Evolutionary conservation across 495 filamentous ascomycete genomes (phyloP), one percentile per base, ranked within the genome.

Genomic region (Penicillium silybi): DNA sequence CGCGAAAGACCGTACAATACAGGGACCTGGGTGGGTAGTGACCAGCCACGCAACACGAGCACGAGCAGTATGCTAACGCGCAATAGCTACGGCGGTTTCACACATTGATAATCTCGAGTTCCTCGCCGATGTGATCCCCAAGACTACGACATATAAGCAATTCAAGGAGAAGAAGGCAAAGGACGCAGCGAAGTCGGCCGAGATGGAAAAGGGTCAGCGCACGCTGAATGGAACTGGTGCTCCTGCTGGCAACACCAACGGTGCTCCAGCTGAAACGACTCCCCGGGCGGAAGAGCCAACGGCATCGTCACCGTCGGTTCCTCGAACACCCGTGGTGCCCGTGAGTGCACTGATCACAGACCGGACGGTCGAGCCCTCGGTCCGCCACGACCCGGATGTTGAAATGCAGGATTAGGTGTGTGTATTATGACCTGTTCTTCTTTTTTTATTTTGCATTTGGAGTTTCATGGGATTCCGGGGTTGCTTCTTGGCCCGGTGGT

Each of bases 81-180:
- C 35, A 43, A 48, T 53, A 88, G 90, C 93, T 48, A 88, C 83
- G 61, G 92, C 93, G 22, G 89, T 97, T 39, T 80, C 89, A 10
- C 87, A 88, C 64, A 83, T 88, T 32, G 92, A 97, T 67, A 93
- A 95, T 71, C 88, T 97, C 49, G 90, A 97, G 63, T 98, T 98
- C 69, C 87, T 97, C 16, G 72, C 87, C 56, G 93, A 97, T 65
- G 82, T 97, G 9, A 84, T 97, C 22, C 93, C 93, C 29, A 87
- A 86, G 63, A 95, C 90, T 7, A 80, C 83, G 8, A 83, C 88
- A 13, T 95, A 82, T 76, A 87, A 86, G 68, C 78, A 88, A 58
- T 82, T 85, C 72, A 95, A 93, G 66, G 81, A 80, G 41, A 82
- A 80, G 66, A 76, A 73, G 56, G 70, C 74, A 6, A 76, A 71